These are phyloP conservation scores for Colletotrichum simmondsii DNA, from an alignment of 2,329 filamentous ascomycete genomes.

Conservation along the genomic window DNA sequence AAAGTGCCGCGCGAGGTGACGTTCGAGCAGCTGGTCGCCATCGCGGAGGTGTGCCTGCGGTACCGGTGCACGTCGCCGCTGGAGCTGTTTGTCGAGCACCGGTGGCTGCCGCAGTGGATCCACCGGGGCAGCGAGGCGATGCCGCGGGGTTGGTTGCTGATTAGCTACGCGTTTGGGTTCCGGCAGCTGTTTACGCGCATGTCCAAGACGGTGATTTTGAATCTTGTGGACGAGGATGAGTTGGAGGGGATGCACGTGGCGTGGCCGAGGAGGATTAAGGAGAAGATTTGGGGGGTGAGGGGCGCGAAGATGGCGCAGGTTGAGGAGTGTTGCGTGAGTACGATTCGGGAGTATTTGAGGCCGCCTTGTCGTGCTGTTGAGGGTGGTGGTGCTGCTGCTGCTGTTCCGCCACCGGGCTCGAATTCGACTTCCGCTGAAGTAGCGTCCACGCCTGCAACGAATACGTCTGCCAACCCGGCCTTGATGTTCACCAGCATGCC, in stretches of 20 bases:
- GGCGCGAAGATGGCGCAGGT: slow-evolving; percentile 63
- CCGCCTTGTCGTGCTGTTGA: not conserved
- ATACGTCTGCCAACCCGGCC: slow-evolving; percentile 31
- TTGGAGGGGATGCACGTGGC: slow-evolving; percentile 47
- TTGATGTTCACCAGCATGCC: slow-evolving; percentile 50
- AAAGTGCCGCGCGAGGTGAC: slow-evolving; percentile 56
- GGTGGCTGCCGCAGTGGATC: slow-evolving; percentile 64
- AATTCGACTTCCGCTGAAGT: not conserved
- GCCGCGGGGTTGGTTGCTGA: slow-evolving; percentile 60
- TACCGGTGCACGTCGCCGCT: slow-evolving; percentile 64
- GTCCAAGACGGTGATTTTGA: slow-evolving; percentile 61
- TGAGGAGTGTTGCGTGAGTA: slow-evolving; percentile 54
- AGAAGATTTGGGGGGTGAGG: slow-evolving; percentile 60
- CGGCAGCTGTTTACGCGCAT: slow-evolving; percentile 59
- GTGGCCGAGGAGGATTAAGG: slow-evolving; percentile 59
- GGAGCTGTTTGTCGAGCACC: slow-evolving; percentile 60
- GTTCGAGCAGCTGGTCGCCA: slow-evolving; percentile 62
- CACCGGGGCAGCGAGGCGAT: slow-evolving; percentile 58
- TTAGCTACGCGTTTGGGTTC: slow-evolving; percentile 64
- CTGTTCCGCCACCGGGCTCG: not conserved
- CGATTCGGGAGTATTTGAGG: slow-evolving; percentile 58
- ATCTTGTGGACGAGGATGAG: slow-evolving; percentile 55
- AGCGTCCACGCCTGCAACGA: not conserved
- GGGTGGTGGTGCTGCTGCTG: no score
- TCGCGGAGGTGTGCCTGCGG: slow-evolving; percentile 60